Evolutionary conservation across 176 grass and related monocot genomes (phyloP).

Genomic region (Aegilops longissima): DNA sequence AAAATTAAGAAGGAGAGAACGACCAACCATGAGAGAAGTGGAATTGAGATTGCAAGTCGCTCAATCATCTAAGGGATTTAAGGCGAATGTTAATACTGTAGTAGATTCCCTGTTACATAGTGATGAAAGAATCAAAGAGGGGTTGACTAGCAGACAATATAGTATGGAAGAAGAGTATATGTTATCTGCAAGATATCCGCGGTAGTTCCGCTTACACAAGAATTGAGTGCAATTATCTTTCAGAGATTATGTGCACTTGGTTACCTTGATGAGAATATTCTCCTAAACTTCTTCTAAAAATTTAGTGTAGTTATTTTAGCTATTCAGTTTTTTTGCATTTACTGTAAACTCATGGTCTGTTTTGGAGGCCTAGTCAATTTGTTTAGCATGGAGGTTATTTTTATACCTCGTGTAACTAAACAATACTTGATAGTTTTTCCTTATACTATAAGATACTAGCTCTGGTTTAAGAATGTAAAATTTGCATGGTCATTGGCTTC

Average conservation of each 20-base stretch:
- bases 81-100: background rate
- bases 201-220: background rate
- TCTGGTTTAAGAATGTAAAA: background rate
- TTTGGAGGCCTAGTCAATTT: background rate
- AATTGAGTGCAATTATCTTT: background rate
- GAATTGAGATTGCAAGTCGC: background rate
- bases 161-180: conserved; percentile 5
- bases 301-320: background rate
- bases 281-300: background rate
- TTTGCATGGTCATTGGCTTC: background rate
- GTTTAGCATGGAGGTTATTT: background rate
- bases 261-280: background rate
- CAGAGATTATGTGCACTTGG: background rate
- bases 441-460: background rate
- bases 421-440: background rate
- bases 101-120: background rate
- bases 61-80: background rate
- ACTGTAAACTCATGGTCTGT: background rate
- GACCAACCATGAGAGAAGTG: background rate
- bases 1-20: background rate
- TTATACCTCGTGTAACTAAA: background rate
- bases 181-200: background rate
- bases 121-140: background rate
- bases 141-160: background rate
- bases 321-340: background rate